A percentile compares a stretch with the other conserved stretches of the same genome.
phyloP scores from a whole-genome alignment of 2,329 filamentous ascomycete species.

The Ophiostoma sp. region DNA sequence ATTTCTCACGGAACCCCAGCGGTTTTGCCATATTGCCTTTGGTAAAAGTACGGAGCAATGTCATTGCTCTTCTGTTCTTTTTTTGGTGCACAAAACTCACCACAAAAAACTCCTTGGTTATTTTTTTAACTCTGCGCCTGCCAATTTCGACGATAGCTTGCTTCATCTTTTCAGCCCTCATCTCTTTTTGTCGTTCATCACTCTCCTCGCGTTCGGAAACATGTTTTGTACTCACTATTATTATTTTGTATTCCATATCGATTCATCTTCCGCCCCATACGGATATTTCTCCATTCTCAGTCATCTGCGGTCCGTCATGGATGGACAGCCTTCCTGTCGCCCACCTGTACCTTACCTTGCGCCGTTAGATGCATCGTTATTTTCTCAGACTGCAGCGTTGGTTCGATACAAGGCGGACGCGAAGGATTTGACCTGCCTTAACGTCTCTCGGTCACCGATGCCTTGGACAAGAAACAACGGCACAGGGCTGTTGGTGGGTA shows the following conservation, averaged over 20 bases:
- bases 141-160: conserved; percentile 10
- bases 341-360: not conserved
- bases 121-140: conserved; percentile 2
- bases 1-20: not conserved
- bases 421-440: not conserved
- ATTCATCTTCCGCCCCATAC: not conserved
- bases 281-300: not conserved
- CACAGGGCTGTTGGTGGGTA: not conserved
- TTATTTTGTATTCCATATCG: not conserved
- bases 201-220: not conserved
- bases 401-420: not conserved
- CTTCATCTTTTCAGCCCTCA: not conserved
- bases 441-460: not conserved
- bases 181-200: not conserved
- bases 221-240: not conserved
- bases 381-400: not conserved
- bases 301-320: not conserved
- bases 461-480: not conserved
- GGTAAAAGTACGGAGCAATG: not conserved
- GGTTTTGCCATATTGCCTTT: not conserved
- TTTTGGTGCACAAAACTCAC: not conserved
- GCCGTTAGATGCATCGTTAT: not conserved
- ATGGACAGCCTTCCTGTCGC: not conserved
- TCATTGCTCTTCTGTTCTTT: not conserved
- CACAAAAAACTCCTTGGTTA: not conserved